These are phyloP conservation scores for Kwoniella bestiolae DNA, from an alignment of 768 basidiomycete genomes.

Conservation along the genomic window DNA sequence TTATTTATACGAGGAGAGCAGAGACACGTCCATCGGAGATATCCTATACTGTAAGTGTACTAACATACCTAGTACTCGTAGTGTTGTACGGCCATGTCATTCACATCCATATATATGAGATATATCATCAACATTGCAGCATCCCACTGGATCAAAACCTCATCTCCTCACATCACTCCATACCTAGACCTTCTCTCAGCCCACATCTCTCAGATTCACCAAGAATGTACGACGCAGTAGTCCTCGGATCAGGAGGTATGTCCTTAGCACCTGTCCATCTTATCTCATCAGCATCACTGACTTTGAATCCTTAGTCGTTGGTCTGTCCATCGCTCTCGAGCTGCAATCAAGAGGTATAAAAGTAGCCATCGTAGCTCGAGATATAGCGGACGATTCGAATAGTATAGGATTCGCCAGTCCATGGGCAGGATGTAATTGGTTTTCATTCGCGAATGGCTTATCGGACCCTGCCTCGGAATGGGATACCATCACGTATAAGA, in stretches of 20 bases:
- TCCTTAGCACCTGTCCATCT: not conserved
- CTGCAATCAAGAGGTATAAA: constrained; percentile 43
- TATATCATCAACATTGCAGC: too few relatives aligned
- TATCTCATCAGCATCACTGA: not conserved
- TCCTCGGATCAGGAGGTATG: constrained; percentile 55
- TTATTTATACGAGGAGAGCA: too few relatives aligned
- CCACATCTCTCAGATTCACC: not conserved
- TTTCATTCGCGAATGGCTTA: constrained; percentile 41
- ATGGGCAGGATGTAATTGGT: constrained; percentile 58
- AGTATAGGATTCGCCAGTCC: constrained; percentile 55
- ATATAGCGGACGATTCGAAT: constrained; percentile 54
- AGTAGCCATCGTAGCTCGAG: constrained; percentile 53
- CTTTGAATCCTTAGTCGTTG: constrained; percentile 47
- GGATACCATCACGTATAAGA: constrained; percentile 42
- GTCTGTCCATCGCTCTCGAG: constrained; percentile 53
- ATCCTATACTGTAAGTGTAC: too few relatives aligned
- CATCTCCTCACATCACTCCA: not conserved
- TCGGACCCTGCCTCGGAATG: constrained; percentile 22
- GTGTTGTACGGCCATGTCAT: too few relatives aligned
- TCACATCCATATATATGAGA: too few relatives aligned
- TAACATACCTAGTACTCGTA: too few relatives aligned
- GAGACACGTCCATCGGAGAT: too few relatives aligned
- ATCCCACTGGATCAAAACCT: too few relatives aligned
- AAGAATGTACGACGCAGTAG: constrained; percentile 43
- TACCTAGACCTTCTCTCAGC: too few relatives aligned